phyloP scores from a whole-genome alignment of 495 filamentous ascomycete species.

The Parathielavia appendiculata region DNA sequence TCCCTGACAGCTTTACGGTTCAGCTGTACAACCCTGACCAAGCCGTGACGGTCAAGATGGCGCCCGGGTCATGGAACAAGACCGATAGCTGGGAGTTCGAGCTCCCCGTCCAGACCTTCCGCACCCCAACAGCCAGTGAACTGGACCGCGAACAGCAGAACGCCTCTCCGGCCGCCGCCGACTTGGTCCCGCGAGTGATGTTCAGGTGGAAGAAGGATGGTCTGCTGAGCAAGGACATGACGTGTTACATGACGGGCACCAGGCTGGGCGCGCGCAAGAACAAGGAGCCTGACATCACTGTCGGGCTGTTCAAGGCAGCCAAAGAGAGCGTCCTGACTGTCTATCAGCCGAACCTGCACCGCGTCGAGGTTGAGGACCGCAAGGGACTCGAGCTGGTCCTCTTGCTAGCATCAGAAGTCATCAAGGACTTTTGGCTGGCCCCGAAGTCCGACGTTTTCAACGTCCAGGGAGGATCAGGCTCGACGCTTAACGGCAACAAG shows the following conservation, averaged over 20 bases:
- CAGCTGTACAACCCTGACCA: constrained; percentile 96
- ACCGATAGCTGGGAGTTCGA: constrained; percentile 85
- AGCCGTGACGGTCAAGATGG: constrained; percentile 62
- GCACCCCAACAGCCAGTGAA: constrained; percentile 65
- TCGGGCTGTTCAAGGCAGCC: constrained; percentile 67
- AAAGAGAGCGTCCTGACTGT: constrained; percentile 59
- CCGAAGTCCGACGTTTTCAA: constrained; percentile 72
- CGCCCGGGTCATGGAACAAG: constrained; percentile 69
- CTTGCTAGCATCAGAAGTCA: constrained; percentile 74
- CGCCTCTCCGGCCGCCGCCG: constrained; percentile 58
- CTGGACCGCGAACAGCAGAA: constrained; percentile 72
- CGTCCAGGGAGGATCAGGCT: constrained; percentile 44
- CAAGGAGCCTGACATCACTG: constrained; percentile 89
- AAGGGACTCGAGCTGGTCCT: constrained; percentile 90
- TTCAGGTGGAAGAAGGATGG: constrained; percentile 94
- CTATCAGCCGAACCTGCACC: constrained; percentile 84
- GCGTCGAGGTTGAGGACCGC: constrained; percentile 88
- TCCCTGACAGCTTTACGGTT: constrained; percentile 73
- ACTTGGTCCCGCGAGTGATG: constrained; percentile 68
- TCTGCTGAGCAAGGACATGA: constrained; percentile 71
- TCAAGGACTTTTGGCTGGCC: constrained; percentile 78
- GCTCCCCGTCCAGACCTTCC: constrained; percentile 81
- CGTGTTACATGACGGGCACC: constrained; percentile 74
- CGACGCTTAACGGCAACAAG: constrained; percentile 24
- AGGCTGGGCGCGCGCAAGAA: constrained; percentile 65